A percentile compares a stretch with the other conserved stretches of the same genome.
Evolutionary conservation across 2,329 filamentous ascomycete species (phyloP).

Genomic region (Nannizziopsis barbatae): DNA sequence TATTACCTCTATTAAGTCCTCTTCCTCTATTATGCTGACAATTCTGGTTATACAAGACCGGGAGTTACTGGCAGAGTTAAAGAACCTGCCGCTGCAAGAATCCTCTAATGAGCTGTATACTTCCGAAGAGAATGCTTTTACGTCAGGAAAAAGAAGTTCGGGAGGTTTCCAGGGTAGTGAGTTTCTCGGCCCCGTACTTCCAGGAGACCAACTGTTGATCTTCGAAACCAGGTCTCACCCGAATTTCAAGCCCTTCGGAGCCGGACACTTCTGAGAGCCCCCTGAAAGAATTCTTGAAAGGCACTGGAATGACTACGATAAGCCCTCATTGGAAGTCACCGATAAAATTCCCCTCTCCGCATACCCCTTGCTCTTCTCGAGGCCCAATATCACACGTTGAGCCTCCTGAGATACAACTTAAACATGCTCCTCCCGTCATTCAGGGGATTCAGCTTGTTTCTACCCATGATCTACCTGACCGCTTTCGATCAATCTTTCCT

Average conservation of each 20-base stretch:
- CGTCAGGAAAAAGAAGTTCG: conserved; percentile 17
- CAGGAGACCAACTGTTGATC: conserved; percentile 17
- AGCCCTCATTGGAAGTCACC: conserved; percentile 11
- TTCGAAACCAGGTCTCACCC: too few species aligned
- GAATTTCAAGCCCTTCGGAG: conserved; percentile 24
- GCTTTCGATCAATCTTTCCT: conserved; percentile 57
- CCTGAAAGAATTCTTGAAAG: conserved; percentile 19
- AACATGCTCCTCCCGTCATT: conserved; percentile 35
- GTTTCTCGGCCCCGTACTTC: conserved; percentile 12
- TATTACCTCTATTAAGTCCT: conserved; percentile 9
- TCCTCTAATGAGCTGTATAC: neutral
- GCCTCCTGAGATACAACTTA: conserved; percentile 20
- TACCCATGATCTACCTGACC: conserved; percentile 54
- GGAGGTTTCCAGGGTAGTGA: conserved; percentile 24
- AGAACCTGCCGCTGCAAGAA: conserved; percentile 7
- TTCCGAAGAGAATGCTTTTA: neutral
- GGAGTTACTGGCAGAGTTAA: conserved; percentile 28
- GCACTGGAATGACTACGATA: conserved; percentile 9
- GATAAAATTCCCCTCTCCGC: conserved; percentile 1
- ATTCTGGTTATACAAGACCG: conserved; percentile 22
- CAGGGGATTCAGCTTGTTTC: conserved; percentile 53
- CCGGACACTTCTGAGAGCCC: conserved; percentile 25
- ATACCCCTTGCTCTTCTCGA: neutral
- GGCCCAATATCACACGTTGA: conserved; percentile 1
- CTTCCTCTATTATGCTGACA: neutral